Base-by-base conservation (phyloP, 805 yeast genomes). In the Pichia heedii region DNA sequence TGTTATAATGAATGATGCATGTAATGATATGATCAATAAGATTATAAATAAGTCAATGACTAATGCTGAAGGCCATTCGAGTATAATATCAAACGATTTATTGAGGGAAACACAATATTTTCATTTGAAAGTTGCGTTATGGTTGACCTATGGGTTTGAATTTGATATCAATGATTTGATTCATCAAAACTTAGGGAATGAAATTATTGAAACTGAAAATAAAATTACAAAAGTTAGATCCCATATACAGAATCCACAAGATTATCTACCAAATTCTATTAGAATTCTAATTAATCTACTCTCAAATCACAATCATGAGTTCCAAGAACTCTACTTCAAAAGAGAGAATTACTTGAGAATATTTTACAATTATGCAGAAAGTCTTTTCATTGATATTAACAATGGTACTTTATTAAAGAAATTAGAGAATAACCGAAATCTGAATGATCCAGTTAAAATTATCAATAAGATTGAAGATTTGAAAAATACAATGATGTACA, bases 171-270 rank as follows among this genome's bases (percentile, higher is more conserved):
- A 65, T 26, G 58, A 45, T 11, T 71, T 68, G 15, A 43, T 43
- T 9, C 77, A 73, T 37, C 49, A 51, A 8, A 50, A 45, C 7
- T 56, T 77, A 16, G 73, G 76, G n/a, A 66, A 71, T 27, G 75
- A 73, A 41, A 74, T 80, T 24, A 68, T 78, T 9, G 54, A 61
- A 24, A 79, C 76, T 21, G 87, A 80, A 51, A 77, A 70, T 49
- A 58, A 61, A 37, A 79, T 80, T 44, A 74, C 78, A 32, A 68
- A 71, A 37, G 65, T 76, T 42, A 64, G 87, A 46, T 77, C 84
- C 0, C 79, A 77, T 40, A 61, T 74, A 5, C 70, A 79, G 7
- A 76, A 79, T 53, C 52, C 67, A 13, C 73, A 70, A 50, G 84
- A 80, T 52, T 76, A 69, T 50, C 51, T 79, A 19, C 80, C 82